Evolutionary conservation across 176 grass and related monocot genomes (phyloP), one percentile per base, ranked within the genome.

Genomic region (Elaeis guineensis): DNA sequence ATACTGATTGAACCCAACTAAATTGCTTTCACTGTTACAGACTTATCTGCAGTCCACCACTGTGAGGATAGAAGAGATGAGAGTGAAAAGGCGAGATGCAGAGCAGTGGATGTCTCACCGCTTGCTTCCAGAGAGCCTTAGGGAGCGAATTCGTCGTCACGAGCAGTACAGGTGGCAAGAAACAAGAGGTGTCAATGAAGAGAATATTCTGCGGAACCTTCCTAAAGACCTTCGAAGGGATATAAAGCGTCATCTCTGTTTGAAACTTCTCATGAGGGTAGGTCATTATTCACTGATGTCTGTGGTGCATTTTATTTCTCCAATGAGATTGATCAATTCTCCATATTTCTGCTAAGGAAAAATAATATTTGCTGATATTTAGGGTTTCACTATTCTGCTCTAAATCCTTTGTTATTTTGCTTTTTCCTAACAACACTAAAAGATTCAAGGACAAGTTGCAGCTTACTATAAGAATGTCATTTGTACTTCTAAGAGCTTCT

Each of bases 131-230:
- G 93, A 89, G 67, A 91, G 62, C 62, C 69, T 98, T 16, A 92
- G 69, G 81, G 93, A 91, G 39, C 71, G 87, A 49, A 98, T 98
- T 66, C 53, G 80, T 56, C 87, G 79, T 29, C 72, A 98, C 50
- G 87, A 91, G 59, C 93, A 91, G 48, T 97, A 97, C 65, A 97
- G 65, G 66, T 97, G 87, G 87, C 87, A 97, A 75, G 93, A 97
- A 82, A 97, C 93, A 67, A 82, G 87, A 80, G 93, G 93, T 2
- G 87, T 97, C 51, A 81, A 97, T 67, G 93, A 97, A 89, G 81
- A 89, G 17, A 63, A 65, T 19, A 76, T 97, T 78, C 93, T 97
- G 65, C 51, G 58, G 63, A 97, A 84, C 58, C 93, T 97, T 77
- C 87, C 93, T 32, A 97, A 91, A 73, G 81, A 97, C 76, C 84